phyloP scores from a whole-genome alignment of 768 basidiomycete genomes.

The Pleurotus tuber-regium region DNA sequence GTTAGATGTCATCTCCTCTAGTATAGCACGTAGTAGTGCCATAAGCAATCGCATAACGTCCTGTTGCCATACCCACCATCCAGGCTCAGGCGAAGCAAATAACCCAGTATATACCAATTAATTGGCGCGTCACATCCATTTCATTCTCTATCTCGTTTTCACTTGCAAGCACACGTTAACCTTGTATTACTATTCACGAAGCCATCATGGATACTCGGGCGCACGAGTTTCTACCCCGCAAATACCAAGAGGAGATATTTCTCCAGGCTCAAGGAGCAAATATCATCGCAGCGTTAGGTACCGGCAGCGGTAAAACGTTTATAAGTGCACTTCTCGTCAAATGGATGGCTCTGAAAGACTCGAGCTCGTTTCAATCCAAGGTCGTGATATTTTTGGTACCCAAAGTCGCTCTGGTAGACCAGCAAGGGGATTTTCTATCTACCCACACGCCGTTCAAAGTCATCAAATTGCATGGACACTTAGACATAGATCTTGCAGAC shows the following conservation, averaged over 20 bases:
- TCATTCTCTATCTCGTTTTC: too few relatives aligned
- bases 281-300: slow-evolving; percentile 71
- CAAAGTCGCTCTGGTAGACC: slow-evolving; percentile 80
- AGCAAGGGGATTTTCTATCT: slow-evolving; percentile 69
- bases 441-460: slow-evolving; percentile 67
- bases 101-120: too few relatives aligned
- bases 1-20: too few relatives aligned
- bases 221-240: not conserved
- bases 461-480: slow-evolving; percentile 64
- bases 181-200: too few relatives aligned
- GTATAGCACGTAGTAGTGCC: too few relatives aligned
- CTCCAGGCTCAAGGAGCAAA: slow-evolving; percentile 44
- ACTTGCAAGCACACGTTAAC: too few relatives aligned
- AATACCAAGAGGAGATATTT: slow-evolving; percentile 15
- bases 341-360: slow-evolving; percentile 59
- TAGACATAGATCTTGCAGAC: slow-evolving; percentile 72
- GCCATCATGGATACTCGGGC: not conserved
- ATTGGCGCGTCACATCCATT: too few relatives aligned
- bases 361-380: slow-evolving; percentile 51
- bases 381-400: slow-evolving; percentile 81
- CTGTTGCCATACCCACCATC: too few relatives aligned
- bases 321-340: slow-evolving; percentile 75
- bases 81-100: too few relatives aligned
- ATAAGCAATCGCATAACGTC: too few relatives aligned
- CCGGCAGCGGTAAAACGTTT: slow-evolving; percentile 78